Percentiles rank a stretch among this genome's conserved stretches.
Conservation (phyloP, 1,284 basidiomycete genomes). For the Marasmius oreades region DNA sequence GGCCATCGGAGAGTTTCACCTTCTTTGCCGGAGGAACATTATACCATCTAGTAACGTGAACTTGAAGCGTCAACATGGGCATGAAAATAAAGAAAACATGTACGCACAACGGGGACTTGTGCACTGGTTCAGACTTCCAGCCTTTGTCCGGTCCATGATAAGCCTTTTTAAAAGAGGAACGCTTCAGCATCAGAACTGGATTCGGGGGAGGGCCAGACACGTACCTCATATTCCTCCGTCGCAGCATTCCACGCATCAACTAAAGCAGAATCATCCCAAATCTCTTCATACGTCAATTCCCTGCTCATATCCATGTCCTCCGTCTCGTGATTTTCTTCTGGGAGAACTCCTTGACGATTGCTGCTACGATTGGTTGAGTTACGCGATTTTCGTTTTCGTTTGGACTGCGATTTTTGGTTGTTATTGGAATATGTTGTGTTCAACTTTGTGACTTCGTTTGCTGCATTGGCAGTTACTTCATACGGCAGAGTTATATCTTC, state of each 20-base stretch:
- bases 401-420: conserved; percentile 30
- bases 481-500: conserved; percentile 50
- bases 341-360: not conserved
- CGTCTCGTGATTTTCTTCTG: conserved; percentile 29
- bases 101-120: conserved; percentile 68
- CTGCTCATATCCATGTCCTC: conserved; percentile 48
- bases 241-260: conserved; percentile 80
- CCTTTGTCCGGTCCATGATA: conserved; percentile 63
- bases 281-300: conserved; percentile 64
- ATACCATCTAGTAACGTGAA: conserved; percentile 57
- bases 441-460: conserved; percentile 18
- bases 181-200: conserved; percentile 7
- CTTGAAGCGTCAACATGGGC: conserved; percentile 8
- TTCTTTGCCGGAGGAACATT: conserved; percentile 54
- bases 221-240: conserved; percentile 69
- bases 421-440: not conserved
- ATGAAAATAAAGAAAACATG: not conserved
- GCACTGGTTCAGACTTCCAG: conserved; percentile 67
- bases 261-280: conserved; percentile 81
- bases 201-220: conserved; percentile 12
- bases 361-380: conserved; percentile 19
- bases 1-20: conserved; percentile 18
- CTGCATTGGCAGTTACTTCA: conserved; percentile 14
- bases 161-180: conserved; percentile 33
- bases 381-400: conserved; percentile 39